Evolutionary conservation across 768 basidiomycete genomes (phyloP).

Genomic region (Boletus rubroflammeus): DNA sequence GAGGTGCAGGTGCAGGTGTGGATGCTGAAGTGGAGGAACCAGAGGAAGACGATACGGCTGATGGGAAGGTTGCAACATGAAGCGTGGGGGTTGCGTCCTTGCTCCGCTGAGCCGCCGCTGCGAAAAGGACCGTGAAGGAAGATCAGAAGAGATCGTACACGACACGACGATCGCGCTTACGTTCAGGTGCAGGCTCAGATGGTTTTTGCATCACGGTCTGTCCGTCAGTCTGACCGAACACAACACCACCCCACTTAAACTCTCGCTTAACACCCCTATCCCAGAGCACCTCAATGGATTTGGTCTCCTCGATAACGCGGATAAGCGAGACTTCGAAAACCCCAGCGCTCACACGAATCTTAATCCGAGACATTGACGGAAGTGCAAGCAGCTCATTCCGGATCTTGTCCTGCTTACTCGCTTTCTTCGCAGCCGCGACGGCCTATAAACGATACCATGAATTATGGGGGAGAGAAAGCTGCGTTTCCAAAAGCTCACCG

Average conservation of each 20-base stretch:
- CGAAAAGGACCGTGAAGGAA: neutral
- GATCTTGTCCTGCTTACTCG: conserved; percentile 71
- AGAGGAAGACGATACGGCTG: conserved; percentile 17
- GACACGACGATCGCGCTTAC: conserved; percentile 34
- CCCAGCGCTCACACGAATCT: conserved; percentile 79
- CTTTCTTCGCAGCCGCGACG: conserved; percentile 70
- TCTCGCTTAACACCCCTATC: conserved; percentile 69
- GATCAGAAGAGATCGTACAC: conserved; percentile 8
- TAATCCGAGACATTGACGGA: conserved; percentile 69
- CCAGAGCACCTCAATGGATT: conserved; percentile 79
- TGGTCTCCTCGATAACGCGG: conserved; percentile 62
- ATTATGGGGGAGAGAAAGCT: neutral
- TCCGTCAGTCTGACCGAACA: conserved; percentile 70
- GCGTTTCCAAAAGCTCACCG: conserved; percentile 49
- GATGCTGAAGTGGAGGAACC: conserved; percentile 18
- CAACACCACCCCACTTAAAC: conserved; percentile 79
- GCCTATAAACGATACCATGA: conserved; percentile 42
- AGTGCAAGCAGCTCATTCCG: conserved; percentile 66
- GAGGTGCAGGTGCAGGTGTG: conserved; percentile 17
- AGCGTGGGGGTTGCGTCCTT: conserved; percentile 16
- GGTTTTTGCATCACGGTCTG: conserved; percentile 69
- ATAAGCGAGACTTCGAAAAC: conserved; percentile 83
- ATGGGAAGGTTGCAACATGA: conserved; percentile 24
- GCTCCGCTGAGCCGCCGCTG: conserved; percentile 19
- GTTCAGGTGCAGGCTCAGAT: conserved; percentile 47